Conservation (phyloP, 1,139 yeast genomes). For the Wickerhamomyces sp. region DNA sequence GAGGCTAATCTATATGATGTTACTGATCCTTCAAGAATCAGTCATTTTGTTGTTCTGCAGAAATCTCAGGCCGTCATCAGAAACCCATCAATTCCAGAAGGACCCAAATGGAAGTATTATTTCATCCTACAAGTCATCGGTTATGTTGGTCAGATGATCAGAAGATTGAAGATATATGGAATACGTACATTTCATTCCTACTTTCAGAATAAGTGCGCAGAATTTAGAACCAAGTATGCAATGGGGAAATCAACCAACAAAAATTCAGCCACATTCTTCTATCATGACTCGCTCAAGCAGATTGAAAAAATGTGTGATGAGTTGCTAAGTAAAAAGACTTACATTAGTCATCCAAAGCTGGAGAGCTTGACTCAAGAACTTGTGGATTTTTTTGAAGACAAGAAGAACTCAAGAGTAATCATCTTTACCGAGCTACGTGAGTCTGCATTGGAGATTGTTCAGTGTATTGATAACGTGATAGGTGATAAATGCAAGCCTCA, state of each 20-base stretch:
- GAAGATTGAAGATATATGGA: constrained; percentile 77
- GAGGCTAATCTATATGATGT: constrained; percentile 57
- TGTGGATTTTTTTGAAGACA: constrained; percentile 43
- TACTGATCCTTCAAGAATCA: constrained; percentile 60
- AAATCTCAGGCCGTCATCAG: constrained; percentile 53
- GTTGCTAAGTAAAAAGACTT: constrained; percentile 35
- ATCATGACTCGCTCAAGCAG: constrained; percentile 41
- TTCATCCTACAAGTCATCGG: constrained; percentile 58
- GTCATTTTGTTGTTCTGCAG: constrained; percentile 69
- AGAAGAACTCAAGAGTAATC: constrained; percentile 63
- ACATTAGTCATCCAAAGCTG: constrained; percentile 74
- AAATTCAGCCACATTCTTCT: constrained; percentile 54
- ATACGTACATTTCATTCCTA: constrained; percentile 67
- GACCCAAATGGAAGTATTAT: constrained; percentile 65
- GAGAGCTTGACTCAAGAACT: constrained; percentile 56
- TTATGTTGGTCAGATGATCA: constrained; percentile 69
- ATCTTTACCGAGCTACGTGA: constrained; percentile 85
- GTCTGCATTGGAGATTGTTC: constrained; percentile 82
- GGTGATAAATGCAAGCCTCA: constrained; percentile 58
- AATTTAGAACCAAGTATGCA: constrained; percentile 53
- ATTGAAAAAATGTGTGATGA: constrained; percentile 43
- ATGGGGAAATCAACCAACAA: constrained; percentile 46
- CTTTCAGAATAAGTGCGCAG: constrained; percentile 52
- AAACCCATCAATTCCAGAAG: constrained; percentile 55
- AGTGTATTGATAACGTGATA: constrained; percentile 46